A percentile compares a stretch with the other conserved stretches of the same genome.
phyloP scores from a whole-genome alignment of 1,139 yeast species.

The Hanseniaspora gamundiae region DNA sequence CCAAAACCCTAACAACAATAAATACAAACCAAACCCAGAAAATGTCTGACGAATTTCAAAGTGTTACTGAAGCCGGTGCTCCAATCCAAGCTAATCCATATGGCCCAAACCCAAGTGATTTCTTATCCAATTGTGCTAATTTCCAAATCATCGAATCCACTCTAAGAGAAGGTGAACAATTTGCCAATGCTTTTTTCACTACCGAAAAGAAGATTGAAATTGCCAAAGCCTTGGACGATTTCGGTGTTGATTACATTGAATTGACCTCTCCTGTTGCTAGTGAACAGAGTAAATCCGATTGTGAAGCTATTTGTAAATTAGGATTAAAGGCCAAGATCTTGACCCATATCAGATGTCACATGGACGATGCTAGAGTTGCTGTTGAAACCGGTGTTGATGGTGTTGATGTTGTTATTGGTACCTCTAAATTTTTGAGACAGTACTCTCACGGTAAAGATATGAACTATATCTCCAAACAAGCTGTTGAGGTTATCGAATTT shows the following conservation, averaged over 20 bases:
- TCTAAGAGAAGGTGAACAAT: conserved; percentile 92
- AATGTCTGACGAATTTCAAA: conserved; percentile 26
- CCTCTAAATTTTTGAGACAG: conserved; percentile 83
- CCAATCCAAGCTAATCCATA: conserved; percentile 52
- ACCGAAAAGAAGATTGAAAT: conserved; percentile 91
- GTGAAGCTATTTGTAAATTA: conserved; percentile 91
- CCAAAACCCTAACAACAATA: too few species aligned
- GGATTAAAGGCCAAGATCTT: conserved; percentile 87
- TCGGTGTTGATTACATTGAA: conserved; percentile 92
- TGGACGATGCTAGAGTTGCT: conserved; percentile 93
- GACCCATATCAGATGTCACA: conserved; percentile 83
- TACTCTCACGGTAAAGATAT: conserved; percentile 93
- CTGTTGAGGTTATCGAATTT: conserved; percentile 87
- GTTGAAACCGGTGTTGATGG: conserved; percentile 96
- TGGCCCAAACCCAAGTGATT: conserved; percentile 87
- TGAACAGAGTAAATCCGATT: conserved; percentile 79
- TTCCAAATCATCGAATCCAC: conserved; percentile 88
- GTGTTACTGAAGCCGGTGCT: conserved; percentile 35
- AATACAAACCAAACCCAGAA: background rate
- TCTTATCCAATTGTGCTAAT: conserved; percentile 68
- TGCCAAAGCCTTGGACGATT: conserved; percentile 89
- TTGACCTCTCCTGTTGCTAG: conserved; percentile 91
- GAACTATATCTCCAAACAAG: conserved; percentile 89
- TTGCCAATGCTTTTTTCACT: conserved; percentile 89
- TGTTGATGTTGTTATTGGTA: conserved; percentile 92